Evolutionary conservation across 2,329 filamentous ascomycete genomes (phyloP), one percentile per base, ranked within the genome.

Genomic region (Calonectria leucothoes): DNA sequence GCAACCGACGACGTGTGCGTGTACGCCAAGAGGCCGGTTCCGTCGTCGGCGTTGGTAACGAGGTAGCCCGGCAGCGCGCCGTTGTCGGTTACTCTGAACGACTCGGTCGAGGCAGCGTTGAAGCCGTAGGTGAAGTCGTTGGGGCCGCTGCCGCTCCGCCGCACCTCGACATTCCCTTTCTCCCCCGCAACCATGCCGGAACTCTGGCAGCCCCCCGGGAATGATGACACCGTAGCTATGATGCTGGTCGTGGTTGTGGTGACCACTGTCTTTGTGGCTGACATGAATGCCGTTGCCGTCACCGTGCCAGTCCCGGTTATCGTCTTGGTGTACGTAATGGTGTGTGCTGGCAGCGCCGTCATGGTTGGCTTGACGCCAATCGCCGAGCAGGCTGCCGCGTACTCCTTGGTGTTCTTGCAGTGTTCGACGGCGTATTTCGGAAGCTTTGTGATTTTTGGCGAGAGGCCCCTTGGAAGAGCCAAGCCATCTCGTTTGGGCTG

Each of bases 61-160:
- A 55, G 51, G 23, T 55, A 55, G 6, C 29, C 51, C 4, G 51
- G 35, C 2, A 3, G 3, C n/a, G n/a, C n/a, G 7, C 14, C 20
- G 6, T 23, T 10, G 4, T 55, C 51, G 12, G 29, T n/a, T 23
- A 51, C 4, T 2, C 6, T 12, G 17, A 51, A 51, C 14, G 10
- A 4, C 29, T n/a, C 4, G 4, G 1, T 1, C 5, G 1, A 20
- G 2, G 17, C 11, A 20, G 29, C 0, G 2, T 10, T 4, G 12
- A 33, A 35, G 17, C 35, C 29, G 8, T 55, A 55, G 12, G 7
- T 10, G 10, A 35, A 12, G 23, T 55, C 51, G 29, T 33, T 55
- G 12, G 29, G 29, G 29, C 29, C 51, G 7, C 17, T 35, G 5
- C 29, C 29, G 0, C 8, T 6, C 29, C 25, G 27, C 20, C 23